Conservation (phyloP, 495 filamentous ascomycete genomes). For the Filosporella fistucella region DNA sequence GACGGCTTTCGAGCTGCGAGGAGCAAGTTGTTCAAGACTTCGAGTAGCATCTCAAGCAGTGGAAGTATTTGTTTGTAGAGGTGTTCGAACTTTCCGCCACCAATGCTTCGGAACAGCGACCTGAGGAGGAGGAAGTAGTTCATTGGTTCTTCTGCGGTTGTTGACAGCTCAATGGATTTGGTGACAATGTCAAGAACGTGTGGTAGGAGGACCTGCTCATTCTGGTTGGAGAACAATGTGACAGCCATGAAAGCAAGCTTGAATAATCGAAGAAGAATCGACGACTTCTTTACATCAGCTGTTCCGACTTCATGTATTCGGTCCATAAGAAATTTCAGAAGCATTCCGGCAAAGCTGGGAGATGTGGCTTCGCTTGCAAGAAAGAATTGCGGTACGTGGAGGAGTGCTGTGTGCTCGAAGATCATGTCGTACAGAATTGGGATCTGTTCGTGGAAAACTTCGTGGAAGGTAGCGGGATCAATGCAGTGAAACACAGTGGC, state of each 20-base stretch:
- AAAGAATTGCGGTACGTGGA: conserved; percentile 97
- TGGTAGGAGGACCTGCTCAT: conserved; percentile 90
- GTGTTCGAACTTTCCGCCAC: conserved; percentile 94
- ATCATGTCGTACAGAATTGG: conserved; percentile 95
- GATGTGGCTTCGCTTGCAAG: conserved; percentile 96
- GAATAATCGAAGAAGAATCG: conserved; percentile 90
- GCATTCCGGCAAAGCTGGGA: conserved; percentile 96
- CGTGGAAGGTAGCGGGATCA: conserved; percentile 96
- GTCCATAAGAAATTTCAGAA: conserved; percentile 94
- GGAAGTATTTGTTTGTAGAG: conserved; percentile 97
- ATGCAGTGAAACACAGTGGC: conserved; percentile 98
- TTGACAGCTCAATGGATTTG: conserved; percentile 91
- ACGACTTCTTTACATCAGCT: conserved; percentile 81
- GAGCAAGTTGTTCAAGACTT: conserved; percentile 92
- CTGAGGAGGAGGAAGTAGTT: conserved; percentile 96
- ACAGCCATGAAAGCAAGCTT: conserved; percentile 99
- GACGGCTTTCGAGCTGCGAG: conserved; percentile 81
- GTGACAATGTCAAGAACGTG: conserved; percentile 96
- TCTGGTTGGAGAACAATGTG: conserved; percentile 88
- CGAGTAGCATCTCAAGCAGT: conserved; percentile 91
- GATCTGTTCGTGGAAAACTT: conserved; percentile 97
- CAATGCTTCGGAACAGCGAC: conserved; percentile 92
- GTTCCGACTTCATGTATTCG: conserved; percentile 92
- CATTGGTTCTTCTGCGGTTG: conserved; percentile 94
- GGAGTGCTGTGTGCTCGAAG: conserved; percentile 89